Conservation (phyloP, 352 stramenopile species). For the Pythium apleroticum region DNA sequence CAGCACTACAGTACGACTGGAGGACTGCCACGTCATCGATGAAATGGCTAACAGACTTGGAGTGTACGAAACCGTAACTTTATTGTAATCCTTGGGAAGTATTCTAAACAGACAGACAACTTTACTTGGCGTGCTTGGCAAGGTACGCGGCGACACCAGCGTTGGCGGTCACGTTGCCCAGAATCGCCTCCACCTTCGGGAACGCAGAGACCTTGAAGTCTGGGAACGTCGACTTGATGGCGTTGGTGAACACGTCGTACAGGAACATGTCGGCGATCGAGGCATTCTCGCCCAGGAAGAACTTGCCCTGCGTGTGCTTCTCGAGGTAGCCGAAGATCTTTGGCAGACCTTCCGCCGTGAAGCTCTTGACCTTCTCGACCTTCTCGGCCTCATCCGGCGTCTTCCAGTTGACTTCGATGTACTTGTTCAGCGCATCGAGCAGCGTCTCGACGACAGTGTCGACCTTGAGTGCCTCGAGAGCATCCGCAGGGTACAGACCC, state of each 20-base stretch:
- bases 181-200: conserved; percentile 44
- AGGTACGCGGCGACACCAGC: conserved; percentile 42
- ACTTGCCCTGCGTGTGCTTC: conserved; percentile 39
- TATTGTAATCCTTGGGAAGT: neutral
- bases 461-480: conserved; percentile 2
- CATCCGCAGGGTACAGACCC: conserved; percentile 24
- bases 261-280: conserved; percentile 51
- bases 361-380: conserved; percentile 44
- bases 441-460: conserved; percentile 45
- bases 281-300: conserved; percentile 48
- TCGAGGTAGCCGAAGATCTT: conserved; percentile 40
- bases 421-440: conserved; percentile 34
- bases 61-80: neutral
- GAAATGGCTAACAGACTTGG: neutral
- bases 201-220: conserved; percentile 38
- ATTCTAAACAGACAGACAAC: neutral
- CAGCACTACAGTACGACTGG: too few relatives aligned
- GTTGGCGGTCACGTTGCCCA: conserved; percentile 36
- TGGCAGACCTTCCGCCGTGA: conserved; percentile 43
- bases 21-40: too few relatives aligned
- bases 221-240: conserved; percentile 31
- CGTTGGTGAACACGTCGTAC: conserved; percentile 53
- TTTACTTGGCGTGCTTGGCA: conserved; percentile 23
- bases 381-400: conserved; percentile 42
- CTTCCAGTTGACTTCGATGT: conserved; percentile 41